Conservation (phyloP, 176 grass and related monocot genomes). For the bread wheat (Triticum aestivum) region DNA sequence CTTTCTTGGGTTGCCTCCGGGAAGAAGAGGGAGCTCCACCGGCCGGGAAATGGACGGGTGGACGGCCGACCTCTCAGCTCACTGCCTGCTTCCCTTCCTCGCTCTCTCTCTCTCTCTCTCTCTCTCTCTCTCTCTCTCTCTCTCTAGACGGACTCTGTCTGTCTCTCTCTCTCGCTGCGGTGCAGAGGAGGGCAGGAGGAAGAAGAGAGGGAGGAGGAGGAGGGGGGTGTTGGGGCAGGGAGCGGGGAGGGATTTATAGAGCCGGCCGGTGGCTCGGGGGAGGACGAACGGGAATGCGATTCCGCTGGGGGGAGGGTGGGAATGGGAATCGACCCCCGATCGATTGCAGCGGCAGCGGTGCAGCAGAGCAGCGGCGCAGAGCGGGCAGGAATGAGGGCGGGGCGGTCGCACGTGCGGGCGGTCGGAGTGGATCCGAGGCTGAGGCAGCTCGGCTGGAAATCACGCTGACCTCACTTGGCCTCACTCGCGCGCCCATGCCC, state of each 20-base stretch:
- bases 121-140: not conserved
- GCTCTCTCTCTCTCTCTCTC: fast-evolving
- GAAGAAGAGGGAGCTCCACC: not conserved
- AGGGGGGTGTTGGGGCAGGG: constrained; percentile 22
- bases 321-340: not conserved
- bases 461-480: not conserved
- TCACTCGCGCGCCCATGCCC: not conserved
- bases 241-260: constrained; percentile 29
- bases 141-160: not conserved
- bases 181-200: not conserved
- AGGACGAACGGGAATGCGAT: constrained; percentile 7
- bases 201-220: not conserved
- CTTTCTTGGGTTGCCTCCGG: not conserved
- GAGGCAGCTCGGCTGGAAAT: not conserved
- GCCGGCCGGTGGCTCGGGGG: not conserved
- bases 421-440: constrained; percentile 6
- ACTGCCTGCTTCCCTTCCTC: not conserved
- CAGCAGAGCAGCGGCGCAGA: not conserved
- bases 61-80: not conserved
- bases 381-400: not conserved
- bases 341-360: not conserved
- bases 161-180: not conserved
- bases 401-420: not conserved
- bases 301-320: not conserved
- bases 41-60: not conserved